A percentile compares a stretch with the other conserved stretches of the same genome.
Evolutionary conservation across 148 eudicot species (phyloP).

Genomic region (Drosera capensis): DNA sequence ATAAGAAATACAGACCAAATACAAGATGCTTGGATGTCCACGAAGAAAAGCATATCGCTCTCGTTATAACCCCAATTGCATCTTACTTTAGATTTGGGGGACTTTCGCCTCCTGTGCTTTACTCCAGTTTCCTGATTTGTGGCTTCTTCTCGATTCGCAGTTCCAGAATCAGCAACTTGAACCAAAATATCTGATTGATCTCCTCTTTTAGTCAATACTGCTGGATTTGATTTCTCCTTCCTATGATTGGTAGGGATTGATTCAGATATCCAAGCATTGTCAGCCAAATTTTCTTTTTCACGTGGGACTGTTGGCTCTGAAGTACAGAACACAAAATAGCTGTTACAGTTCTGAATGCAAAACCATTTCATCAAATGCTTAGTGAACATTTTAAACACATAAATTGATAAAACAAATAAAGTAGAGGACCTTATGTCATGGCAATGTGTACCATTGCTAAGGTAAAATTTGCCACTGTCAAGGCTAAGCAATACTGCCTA

Average conservation of each 20-base stretch:
- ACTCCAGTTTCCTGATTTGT: constrained; percentile 9
- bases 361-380: neutral
- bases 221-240: constrained; percentile 28
- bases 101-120: constrained; percentile 45
- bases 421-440: too few relatives aligned
- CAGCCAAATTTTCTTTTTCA: constrained; percentile 33
- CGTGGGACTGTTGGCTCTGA: constrained; percentile 33
- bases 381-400: too few relatives aligned
- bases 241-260: constrained; percentile 2
- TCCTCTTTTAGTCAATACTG: constrained; percentile 28
- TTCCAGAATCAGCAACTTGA: constrained; percentile 26
- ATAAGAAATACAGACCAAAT: neutral
- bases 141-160: constrained; percentile 39
- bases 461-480: too few relatives aligned
- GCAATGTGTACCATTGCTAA: too few relatives aligned
- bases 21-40: neutral
- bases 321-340: neutral
- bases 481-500: too few relatives aligned
- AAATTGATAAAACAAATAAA: too few relatives aligned
- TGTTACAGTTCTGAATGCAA: neutral
- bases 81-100: constrained; percentile 39
- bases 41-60: neutral
- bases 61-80: neutral
- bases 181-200: constrained; percentile 14
- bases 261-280: constrained; percentile 27